phyloP scores from a whole-genome alignment of 2,329 filamentous ascomycete species.

The Penicillium paneum region DNA sequence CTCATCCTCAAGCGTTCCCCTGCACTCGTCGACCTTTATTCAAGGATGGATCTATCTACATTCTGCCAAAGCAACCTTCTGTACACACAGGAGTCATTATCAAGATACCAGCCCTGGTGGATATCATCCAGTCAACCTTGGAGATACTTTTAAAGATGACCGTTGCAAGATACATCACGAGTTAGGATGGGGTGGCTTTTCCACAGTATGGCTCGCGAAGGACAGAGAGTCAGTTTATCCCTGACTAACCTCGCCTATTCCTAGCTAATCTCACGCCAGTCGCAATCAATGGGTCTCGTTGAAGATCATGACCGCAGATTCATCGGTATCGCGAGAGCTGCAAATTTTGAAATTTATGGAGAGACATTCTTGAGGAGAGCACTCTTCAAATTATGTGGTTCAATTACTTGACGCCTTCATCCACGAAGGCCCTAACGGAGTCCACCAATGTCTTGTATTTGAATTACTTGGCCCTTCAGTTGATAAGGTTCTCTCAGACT shows the following conservation, averaged over 20 bases:
- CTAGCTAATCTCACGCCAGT: neutral
- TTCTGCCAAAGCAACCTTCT: too few relatives aligned
- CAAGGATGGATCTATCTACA: too few relatives aligned
- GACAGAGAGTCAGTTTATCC: conserved; percentile 24
- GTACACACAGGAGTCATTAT: too few relatives aligned
- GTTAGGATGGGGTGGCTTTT: conserved; percentile 45
- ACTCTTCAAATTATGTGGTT: conserved; percentile 25
- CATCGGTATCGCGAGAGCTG: conserved; percentile 16
- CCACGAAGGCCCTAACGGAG: conserved; percentile 34
- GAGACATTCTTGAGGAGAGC: conserved; percentile 4
- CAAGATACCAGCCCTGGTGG: too few relatives aligned
- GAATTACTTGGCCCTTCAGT: conserved; percentile 33
- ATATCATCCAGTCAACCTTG: too few relatives aligned
- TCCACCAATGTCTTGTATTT: conserved; percentile 34
- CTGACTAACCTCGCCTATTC: too few relatives aligned
- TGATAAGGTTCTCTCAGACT: conserved; percentile 22
- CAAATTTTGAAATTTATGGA: conserved; percentile 14
- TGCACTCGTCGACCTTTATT: too few relatives aligned
- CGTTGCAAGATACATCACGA: too few relatives aligned
- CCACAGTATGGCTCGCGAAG: conserved; percentile 47
- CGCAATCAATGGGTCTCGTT: conserved; percentile 29
- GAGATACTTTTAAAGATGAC: too few relatives aligned
- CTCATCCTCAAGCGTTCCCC: too few relatives aligned
- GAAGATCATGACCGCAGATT: conserved; percentile 32
- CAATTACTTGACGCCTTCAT: conserved; percentile 29